These are phyloP conservation scores for Cercospora nicotianae DNA, from an alignment of 2,329 filamentous ascomycete genomes.

Conservation along the genomic window DNA sequence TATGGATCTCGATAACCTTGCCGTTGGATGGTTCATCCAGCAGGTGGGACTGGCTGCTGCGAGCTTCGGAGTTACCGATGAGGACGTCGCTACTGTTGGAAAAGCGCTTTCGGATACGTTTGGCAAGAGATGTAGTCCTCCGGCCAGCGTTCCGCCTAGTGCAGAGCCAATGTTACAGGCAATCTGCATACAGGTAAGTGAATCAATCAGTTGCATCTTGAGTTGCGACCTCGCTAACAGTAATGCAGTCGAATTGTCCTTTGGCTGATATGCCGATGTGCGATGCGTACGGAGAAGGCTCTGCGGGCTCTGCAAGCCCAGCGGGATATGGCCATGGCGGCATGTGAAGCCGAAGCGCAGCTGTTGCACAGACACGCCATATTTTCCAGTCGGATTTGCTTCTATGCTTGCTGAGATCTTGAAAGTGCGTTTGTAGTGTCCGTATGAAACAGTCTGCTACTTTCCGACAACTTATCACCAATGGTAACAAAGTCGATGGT, in stretches of 20 bases:
- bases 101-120: constrained; percentile 54
- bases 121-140: constrained; percentile 53
- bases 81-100: constrained; percentile 54
- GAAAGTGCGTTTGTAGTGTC: not conserved
- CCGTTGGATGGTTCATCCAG: constrained; percentile 60
- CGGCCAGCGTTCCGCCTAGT: constrained; percentile 47
- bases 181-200: constrained; percentile 49
- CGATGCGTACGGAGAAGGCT: not conserved
- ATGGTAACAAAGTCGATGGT: not conserved
- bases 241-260: not conserved
- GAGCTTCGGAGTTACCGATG: constrained; percentile 58
- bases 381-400: not conserved
- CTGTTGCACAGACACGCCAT: not conserved
- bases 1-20: constrained; percentile 56
- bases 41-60: constrained; percentile 59
- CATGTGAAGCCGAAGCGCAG: not conserved
- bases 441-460: not conserved
- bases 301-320: not conserved
- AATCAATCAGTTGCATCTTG: not conserved
- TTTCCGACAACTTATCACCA: too few species aligned
- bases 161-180: constrained; percentile 52
- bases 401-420: not conserved
- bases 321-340: not conserved
- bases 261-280: constrained; percentile 4
- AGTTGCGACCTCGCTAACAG: not conserved